Evolutionary conservation across 2,329 filamentous ascomycete species (phyloP).

Genomic region (Blastomyces silverae): DNA sequence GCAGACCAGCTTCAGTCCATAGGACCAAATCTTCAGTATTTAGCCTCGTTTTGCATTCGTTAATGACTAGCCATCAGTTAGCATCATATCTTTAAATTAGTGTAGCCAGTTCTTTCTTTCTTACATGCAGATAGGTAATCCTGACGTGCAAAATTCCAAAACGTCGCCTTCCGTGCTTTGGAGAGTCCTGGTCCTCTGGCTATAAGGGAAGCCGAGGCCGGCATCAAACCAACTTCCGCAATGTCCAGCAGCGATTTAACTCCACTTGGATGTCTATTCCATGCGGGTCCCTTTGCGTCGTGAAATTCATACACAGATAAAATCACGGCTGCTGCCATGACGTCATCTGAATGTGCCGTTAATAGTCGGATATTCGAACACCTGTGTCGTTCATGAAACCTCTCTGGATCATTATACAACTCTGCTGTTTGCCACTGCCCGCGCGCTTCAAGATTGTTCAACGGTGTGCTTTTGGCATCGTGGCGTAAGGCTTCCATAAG

Average conservation of each 20-base stretch:
- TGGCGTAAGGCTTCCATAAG: slow-evolving; percentile 43
- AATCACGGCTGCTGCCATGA: slow-evolving; percentile 59
- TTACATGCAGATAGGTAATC: slow-evolving; percentile 59
- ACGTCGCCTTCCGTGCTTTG: slow-evolving; percentile 53
- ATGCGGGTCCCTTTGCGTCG: slow-evolving; percentile 57
- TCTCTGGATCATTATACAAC: slow-evolving; percentile 35
- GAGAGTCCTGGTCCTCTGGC: slow-evolving; percentile 41
- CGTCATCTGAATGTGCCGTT: slow-evolving; percentile 48
- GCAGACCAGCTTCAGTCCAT: slow-evolving; percentile 59
- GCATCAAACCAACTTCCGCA: slow-evolving; percentile 38
- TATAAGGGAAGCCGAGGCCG: slow-evolving; percentile 28
- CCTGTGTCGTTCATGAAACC: slow-evolving; percentile 39
- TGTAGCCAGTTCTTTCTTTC: slow-evolving; percentile 14
- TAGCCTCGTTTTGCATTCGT: slow-evolving; percentile 54
- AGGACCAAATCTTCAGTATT: slow-evolving; percentile 56
- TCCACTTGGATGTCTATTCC: slow-evolving; percentile 58
- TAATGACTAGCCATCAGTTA: slow-evolving; percentile 39
- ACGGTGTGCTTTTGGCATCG: slow-evolving; percentile 30
- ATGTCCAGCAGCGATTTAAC: slow-evolving; percentile 56
- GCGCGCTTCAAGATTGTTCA: slow-evolving; percentile 33
- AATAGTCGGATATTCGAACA: slow-evolving; percentile 42
- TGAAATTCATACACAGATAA: slow-evolving; percentile 62
- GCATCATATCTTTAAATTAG: slow-evolving; percentile 14
- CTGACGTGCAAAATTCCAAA: slow-evolving; percentile 62
- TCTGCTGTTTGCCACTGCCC: slow-evolving; percentile 35